phyloP scores from a whole-genome alignment of 2,329 filamentous ascomycete genomes.

The Tolypocladium tundrense region DNA sequence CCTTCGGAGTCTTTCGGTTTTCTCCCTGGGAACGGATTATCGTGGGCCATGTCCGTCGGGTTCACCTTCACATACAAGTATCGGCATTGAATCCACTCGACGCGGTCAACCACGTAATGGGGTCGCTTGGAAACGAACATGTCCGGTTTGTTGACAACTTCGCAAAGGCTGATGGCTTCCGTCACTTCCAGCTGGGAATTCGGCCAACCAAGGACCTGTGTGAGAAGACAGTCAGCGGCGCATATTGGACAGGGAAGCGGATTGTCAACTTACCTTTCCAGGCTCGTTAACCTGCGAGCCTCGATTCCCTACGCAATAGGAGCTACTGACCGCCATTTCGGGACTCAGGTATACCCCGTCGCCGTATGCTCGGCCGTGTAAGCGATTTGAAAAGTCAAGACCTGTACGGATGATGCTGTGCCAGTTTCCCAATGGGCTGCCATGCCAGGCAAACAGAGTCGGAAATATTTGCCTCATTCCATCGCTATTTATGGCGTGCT shows the following conservation, averaged over 20 bases:
- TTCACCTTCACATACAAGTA: constrained; percentile 56
- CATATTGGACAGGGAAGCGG: too few relatives aligned
- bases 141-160: constrained; percentile 66
- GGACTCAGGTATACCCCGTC: constrained; percentile 74
- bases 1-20: neutral
- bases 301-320: neutral
- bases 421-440: constrained; percentile 69
- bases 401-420: constrained; percentile 81
- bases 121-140: constrained; percentile 47
- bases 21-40: constrained; percentile 6
- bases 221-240: too few relatives aligned
- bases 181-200: constrained; percentile 52
- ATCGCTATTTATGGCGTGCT: constrained; percentile 20
- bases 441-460: constrained; percentile 82
- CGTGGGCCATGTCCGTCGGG: constrained; percentile 2
- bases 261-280: too few relatives aligned
- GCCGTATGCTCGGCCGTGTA: constrained; percentile 62
- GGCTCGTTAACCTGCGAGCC: too few relatives aligned
- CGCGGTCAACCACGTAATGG: constrained; percentile 61
- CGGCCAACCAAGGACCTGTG: constrained; percentile 41
- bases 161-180: constrained; percentile 63
- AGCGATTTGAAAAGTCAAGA: constrained; percentile 55
- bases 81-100: constrained; percentile 84
- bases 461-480: constrained; percentile 36
- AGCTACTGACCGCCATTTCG: constrained; percentile 13